Evolutionary conservation across 1,284 basidiomycete genomes (phyloP).

Genomic region (Sanguinoderma infundibulare): DNA sequence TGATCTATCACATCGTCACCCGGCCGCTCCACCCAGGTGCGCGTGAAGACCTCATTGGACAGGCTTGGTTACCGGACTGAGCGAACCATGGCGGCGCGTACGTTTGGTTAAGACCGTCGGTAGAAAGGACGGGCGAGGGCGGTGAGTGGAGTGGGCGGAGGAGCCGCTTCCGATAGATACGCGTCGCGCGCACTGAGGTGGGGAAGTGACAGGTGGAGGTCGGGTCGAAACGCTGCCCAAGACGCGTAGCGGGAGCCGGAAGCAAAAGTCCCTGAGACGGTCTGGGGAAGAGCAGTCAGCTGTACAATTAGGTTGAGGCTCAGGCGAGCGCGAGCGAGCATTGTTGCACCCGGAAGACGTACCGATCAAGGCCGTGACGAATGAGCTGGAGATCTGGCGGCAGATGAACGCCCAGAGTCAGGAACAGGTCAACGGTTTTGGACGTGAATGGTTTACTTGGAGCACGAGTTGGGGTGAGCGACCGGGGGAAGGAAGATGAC

Average conservation of each 20-base stretch:
- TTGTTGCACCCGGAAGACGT: slow-evolving; percentile 3
- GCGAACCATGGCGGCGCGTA: not conserved
- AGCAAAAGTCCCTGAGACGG: slow-evolving; percentile 20
- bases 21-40: not conserved
- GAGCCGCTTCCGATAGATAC: not conserved
- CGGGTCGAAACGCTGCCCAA: not conserved
- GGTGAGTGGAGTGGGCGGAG: not conserved
- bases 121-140: not conserved
- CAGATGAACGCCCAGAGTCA: not conserved
- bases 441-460: not conserved
- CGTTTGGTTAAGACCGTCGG: not conserved
- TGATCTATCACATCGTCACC: not conserved
- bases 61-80: not conserved
- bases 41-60: not conserved
- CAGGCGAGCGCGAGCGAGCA: slow-evolving; percentile 14
- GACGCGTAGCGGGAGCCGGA: slow-evolving; percentile 5
- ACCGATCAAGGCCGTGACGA: slow-evolving; percentile 8
- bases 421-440: not conserved
- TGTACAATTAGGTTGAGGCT: slow-evolving; percentile 26
- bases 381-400: not conserved
- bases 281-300: slow-evolving; percentile 19
- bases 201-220: not conserved
- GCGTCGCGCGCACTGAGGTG: not conserved
- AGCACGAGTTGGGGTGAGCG: not conserved
- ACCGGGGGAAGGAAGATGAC: slow-evolving; percentile 3